Conservation (phyloP, 495 filamentous ascomycete genomes). For the Trichoderma orchidacearum region DNA sequence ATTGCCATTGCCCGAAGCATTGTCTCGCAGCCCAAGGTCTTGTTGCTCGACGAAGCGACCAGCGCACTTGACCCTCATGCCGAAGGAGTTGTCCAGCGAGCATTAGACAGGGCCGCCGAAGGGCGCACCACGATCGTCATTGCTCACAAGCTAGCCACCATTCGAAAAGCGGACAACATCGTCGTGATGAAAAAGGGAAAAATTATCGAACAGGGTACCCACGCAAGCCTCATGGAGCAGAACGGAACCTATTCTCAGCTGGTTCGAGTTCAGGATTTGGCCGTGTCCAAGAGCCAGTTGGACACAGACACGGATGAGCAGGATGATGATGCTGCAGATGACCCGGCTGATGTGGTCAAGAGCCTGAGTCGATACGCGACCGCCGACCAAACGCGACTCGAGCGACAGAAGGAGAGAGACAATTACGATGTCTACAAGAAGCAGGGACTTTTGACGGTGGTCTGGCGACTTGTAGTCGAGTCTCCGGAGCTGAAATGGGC, state of each 20-base stretch:
- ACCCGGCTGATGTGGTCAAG: neutral
- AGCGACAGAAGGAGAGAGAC: conserved; percentile 2
- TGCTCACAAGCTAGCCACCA: conserved; percentile 52
- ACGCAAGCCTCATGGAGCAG: conserved; percentile 41
- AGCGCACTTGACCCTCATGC: conserved; percentile 56
- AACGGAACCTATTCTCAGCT: conserved; percentile 31
- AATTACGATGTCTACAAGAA: conserved; percentile 1
- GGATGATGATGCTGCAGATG: neutral
- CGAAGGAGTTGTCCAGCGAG: conserved; percentile 51
- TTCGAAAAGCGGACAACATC: conserved; percentile 55
- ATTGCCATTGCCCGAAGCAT: conserved; percentile 53
- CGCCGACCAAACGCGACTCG: neutral
- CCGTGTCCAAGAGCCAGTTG: conserved; percentile 34
- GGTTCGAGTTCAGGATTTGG: conserved; percentile 34
- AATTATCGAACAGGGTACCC: conserved; percentile 53
- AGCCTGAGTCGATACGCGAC: neutral
- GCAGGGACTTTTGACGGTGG: neutral
- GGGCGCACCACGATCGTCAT: conserved; percentile 68
- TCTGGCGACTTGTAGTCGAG: neutral
- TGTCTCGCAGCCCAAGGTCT: conserved; percentile 52
- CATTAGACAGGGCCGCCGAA: conserved; percentile 46
- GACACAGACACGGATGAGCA: neutral
- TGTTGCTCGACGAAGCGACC: conserved; percentile 77
- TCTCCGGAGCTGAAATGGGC: conserved; percentile 2
- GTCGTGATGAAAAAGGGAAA: conserved; percentile 45